Conservation (phyloP, 2,329 filamentous ascomycete species). For the Blastomyces emzantsi region DNA sequence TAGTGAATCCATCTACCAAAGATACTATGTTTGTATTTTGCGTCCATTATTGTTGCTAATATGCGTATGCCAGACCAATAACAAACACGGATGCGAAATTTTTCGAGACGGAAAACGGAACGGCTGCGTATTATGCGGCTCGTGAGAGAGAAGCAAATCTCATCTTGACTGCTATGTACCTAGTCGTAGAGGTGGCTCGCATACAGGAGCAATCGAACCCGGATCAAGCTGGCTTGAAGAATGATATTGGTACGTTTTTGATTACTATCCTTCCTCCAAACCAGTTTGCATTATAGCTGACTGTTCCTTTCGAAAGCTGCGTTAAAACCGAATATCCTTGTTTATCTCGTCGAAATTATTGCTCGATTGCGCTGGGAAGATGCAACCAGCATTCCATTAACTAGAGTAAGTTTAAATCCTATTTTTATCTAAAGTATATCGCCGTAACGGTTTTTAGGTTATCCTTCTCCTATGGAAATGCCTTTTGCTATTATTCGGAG, state of each 20-base stretch:
- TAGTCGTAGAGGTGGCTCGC: slow-evolving; percentile 35
- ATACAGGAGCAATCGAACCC: slow-evolving; percentile 23
- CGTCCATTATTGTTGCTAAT: background rate
- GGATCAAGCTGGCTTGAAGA: slow-evolving; percentile 10
- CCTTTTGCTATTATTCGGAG: slow-evolving; percentile 75
- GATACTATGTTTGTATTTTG: background rate
- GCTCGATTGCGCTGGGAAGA: slow-evolving; percentile 64
- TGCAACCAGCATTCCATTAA: slow-evolving; percentile 45
- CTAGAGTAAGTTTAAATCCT: slow-evolving; percentile 44
- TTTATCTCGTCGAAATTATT: slow-evolving; percentile 61
- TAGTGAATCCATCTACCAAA: background rate
- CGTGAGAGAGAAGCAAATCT: slow-evolving; percentile 35
- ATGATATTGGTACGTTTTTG: slow-evolving; percentile 16
- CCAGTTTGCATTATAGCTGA: slow-evolving; percentile 16
- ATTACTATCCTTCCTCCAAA: background rate
- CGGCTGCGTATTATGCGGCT: slow-evolving; percentile 28
- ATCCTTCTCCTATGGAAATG: slow-evolving; percentile 89
- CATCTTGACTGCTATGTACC: slow-evolving; percentile 36
- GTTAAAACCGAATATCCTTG: slow-evolving; percentile 58
- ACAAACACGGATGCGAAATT: slow-evolving; percentile 14
- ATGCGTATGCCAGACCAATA: background rate
- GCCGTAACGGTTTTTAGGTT: slow-evolving; percentile 41
- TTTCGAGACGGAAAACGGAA: slow-evolving; percentile 26
- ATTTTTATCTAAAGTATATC: background rate
- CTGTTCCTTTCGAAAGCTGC: slow-evolving; percentile 38